A percentile compares a stretch with the other conserved stretches of the same genome.
These are phyloP conservation scores for Scheffersomyces segobiensis DNA, from an alignment of 1,139 yeast genomes.

Conservation along the genomic window DNA sequence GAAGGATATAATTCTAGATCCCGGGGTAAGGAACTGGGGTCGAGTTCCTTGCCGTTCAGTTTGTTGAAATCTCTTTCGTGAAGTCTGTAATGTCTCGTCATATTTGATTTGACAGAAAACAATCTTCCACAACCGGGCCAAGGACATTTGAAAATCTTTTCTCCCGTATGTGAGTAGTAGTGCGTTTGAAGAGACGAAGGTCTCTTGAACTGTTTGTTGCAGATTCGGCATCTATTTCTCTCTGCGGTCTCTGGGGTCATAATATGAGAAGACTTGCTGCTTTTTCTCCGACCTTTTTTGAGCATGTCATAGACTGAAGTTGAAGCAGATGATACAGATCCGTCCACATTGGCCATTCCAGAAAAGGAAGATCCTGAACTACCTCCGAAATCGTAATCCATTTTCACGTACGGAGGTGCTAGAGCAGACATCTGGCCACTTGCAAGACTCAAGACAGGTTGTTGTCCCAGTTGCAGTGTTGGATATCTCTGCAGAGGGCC, in stretches of 20 bases:
- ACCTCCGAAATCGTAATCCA: neutral
- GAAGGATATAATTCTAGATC: neutral
- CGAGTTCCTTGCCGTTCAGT: slow-evolving; percentile 1
- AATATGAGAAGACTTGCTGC: slow-evolving; percentile 21
- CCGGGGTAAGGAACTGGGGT: neutral
- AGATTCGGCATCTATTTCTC: slow-evolving; percentile 57
- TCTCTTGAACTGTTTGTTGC: slow-evolving; percentile 75
- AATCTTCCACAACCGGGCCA: slow-evolving; percentile 65
- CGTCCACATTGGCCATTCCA: neutral
- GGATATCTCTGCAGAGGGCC: neutral
- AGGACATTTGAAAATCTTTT: slow-evolving; percentile 72
- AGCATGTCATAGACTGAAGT: neutral
- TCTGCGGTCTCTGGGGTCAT: slow-evolving; percentile 37
- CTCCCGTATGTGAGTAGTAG: slow-evolving; percentile 83
- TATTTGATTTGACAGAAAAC: slow-evolving; percentile 79
- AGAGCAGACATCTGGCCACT: neutral
- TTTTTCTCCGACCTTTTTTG: slow-evolving; percentile 13
- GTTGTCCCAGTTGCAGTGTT: neutral
- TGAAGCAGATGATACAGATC: neutral
- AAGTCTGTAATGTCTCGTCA: slow-evolving; percentile 73
- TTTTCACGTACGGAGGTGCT: neutral
- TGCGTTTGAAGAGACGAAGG: slow-evolving; percentile 83
- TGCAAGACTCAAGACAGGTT: neutral
- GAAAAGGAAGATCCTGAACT: neutral
- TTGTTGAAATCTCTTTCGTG: slow-evolving; percentile 45